Conservation (phyloP, 2,329 filamentous ascomycete species). For the Coleophoma eucalyptorum region DNA sequence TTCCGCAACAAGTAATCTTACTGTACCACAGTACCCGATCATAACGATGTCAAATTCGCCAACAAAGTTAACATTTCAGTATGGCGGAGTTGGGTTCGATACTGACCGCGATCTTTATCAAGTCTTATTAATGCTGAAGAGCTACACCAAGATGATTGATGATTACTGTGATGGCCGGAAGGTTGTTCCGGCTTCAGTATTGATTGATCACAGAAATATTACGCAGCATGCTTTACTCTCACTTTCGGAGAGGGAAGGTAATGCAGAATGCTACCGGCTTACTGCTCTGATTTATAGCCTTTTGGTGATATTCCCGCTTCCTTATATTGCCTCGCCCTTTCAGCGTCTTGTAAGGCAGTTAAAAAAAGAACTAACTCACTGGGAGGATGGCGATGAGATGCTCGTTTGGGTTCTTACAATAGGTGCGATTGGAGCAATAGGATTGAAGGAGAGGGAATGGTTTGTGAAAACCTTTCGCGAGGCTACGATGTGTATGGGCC, state of each 20-base stretch:
- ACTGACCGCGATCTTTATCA: not conserved
- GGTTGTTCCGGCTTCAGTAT: not conserved
- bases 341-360: not conserved
- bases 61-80: not conserved
- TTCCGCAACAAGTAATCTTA: not conserved
- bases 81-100: not conserved
- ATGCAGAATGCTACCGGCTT: conserved; percentile 1
- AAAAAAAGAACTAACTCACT: not conserved
- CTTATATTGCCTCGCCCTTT: not conserved
- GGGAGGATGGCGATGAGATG: not conserved
- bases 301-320: not conserved
- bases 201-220: conserved; percentile 1
- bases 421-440: not conserved
- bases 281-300: conserved; percentile 1
- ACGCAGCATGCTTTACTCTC: not conserved
- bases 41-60: not conserved
- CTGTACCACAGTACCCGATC: not conserved
- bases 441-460: conserved; percentile 1
- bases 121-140: not conserved
- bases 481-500: not conserved
- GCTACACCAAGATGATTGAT: conserved; percentile 2
- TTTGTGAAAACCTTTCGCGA: not conserved
- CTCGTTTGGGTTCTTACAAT: conserved; percentile 1
- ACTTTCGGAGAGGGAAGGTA: not conserved
- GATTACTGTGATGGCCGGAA: conserved; percentile 1